Percentiles rank a stretch among this genome's conserved stretches.
Conservation (phyloP, 108 stramenopile genomes). For the Fragilariopsis cylindrus region DNA sequence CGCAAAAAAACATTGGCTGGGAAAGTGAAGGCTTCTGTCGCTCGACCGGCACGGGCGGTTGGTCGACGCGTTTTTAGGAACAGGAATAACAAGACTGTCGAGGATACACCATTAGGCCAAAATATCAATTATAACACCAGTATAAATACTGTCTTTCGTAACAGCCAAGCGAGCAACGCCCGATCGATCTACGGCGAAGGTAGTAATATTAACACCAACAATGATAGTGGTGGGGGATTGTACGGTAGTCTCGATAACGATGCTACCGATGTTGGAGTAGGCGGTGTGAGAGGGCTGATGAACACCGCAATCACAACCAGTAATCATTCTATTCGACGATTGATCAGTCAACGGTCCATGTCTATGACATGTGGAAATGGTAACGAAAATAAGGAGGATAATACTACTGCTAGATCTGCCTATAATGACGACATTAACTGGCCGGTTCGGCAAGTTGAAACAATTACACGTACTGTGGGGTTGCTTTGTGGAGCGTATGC, state of each 20-base stretch:
- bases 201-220: neutral
- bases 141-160: neutral
- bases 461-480: constrained; percentile 20
- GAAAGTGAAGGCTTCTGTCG: constrained; percentile 18
- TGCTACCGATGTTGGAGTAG: too few relatives aligned
- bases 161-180: neutral
- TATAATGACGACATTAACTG: constrained; percentile 1
- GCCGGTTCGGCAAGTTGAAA: constrained; percentile 37
- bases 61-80: constrained; percentile 15
- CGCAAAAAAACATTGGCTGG: neutral
- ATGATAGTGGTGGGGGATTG: neutral
- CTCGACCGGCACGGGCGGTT: constrained; percentile 12
- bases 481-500: constrained; percentile 30
- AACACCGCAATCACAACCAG: neutral
- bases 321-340: neutral
- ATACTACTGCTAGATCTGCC: neutral
- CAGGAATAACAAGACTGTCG: neutral
- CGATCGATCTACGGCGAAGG: neutral
- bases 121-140: neutral
- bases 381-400: neutral
- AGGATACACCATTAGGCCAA: neutral
- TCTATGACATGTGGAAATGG: neutral
- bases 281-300: neutral
- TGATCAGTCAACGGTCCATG: neutral
- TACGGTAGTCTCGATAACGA: too few relatives aligned